phyloP scores from a whole-genome alignment of 208 protist species.

The Trypanosoma melophagium region DNA sequence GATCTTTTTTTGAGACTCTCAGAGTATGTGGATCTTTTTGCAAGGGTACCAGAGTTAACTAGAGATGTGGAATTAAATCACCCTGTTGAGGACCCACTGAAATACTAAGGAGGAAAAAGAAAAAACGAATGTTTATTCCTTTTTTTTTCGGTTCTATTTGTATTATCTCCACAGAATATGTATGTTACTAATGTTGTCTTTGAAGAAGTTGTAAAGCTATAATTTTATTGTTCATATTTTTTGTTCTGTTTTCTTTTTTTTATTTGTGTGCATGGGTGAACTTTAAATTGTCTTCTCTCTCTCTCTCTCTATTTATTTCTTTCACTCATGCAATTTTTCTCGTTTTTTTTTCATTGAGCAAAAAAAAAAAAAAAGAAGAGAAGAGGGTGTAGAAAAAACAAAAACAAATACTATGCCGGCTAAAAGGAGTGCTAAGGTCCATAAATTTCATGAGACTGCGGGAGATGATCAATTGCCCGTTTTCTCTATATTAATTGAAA shows the following conservation, averaged over 20 bases:
- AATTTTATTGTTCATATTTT: background rate
- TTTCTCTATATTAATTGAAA: constrained; percentile 38
- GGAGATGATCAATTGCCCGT: constrained; percentile 26
- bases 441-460: constrained; percentile 30
- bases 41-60: constrained; percentile 45
- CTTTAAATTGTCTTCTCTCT: no score
- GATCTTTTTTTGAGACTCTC: constrained; percentile 57
- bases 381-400: constrained; percentile 17
- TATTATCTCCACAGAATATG: no score
- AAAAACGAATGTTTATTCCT: background rate
- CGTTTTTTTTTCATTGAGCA: no score
- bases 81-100: constrained; percentile 73
- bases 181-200: no score
- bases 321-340: no score
- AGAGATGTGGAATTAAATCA: constrained; percentile 74
- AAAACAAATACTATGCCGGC: no score
- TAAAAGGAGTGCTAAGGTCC: constrained; percentile 23
- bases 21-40: constrained; percentile 69
- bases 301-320: no score
- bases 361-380: background rate
- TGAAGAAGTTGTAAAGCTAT: no score
- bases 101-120: no score
- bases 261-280: no score
- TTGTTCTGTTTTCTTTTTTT: constrained; percentile 16
- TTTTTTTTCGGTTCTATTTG: background rate